Evolutionary conservation across 306 rosid species (phyloP), one percentile per base, ranked within the genome.

Genomic region (Mimosa pudica): DNA sequence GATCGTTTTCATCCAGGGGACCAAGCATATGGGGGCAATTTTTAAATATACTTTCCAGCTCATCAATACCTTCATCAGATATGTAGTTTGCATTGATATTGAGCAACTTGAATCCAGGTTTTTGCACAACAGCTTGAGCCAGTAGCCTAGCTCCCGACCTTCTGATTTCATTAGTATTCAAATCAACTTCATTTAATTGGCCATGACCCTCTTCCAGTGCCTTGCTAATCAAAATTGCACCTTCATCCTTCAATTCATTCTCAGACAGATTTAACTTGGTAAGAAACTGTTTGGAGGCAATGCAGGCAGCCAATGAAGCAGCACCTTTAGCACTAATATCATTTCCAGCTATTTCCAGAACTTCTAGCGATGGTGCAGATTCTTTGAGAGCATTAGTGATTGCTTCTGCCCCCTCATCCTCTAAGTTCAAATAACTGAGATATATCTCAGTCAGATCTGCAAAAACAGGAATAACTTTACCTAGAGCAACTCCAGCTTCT

Each of bases 221-320:
- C 87, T 86, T 85, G 79, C 89, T 80, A 68, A 93, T 87, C 78
- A 89, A 48, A 85, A 85, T 81, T 65, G 92, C 93, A 86, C 98
- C 98, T 81, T 93, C 95, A 84, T 93, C 95, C 81, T 87, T 89
- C 77, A 93, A 88, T 79, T 91, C 97, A 84, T 93, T 93, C 90
- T 91, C 97, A 73, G 92, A 67, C 82, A 93, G 85, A 83, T 85
- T 82, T 66, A 91, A 76, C 84, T 80, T 93, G 61, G 89, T 70
- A 32, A 93, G 95, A 69, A 77, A 86, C 81, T 87, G 95, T 78
- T 93, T 93, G 60, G 85, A 82, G 33, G 87, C 92, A 70, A 91
- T 78, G 80, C 93, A 90, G 62, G 91, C 82, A 52, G 91, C 93
- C 83, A 91, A 76, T 65, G 92, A 83, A 81, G 87, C 80, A 78